These are phyloP conservation scores for Annulohypoxylon nitens DNA, from an alignment of 495 filamentous ascomycete genomes.

Conservation along the genomic window DNA sequence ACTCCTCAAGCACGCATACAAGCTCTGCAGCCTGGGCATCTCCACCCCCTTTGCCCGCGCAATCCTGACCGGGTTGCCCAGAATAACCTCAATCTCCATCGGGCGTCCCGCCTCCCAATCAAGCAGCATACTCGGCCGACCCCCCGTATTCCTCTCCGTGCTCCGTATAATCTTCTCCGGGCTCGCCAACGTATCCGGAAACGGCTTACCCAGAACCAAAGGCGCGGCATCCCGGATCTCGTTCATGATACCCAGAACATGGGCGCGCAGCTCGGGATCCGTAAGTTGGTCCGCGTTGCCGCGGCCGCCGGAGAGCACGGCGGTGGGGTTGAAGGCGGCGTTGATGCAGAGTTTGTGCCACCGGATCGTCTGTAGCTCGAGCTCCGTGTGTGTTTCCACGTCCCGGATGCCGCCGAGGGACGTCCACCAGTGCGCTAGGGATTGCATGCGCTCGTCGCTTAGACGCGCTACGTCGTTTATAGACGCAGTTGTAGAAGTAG, in stretches of 20 bases:
- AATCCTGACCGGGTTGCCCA: conserved; percentile 70
- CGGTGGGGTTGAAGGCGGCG: conserved; percentile 72
- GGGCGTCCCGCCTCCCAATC: conserved; percentile 69
- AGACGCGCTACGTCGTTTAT: conserved; percentile 50
- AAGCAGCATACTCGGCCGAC: conserved; percentile 70
- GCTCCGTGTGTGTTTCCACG: conserved; percentile 62
- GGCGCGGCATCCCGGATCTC: conserved; percentile 69
- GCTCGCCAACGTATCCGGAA: conserved; percentile 61
- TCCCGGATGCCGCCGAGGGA: conserved; percentile 65
- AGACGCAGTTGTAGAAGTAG: conserved; percentile 40
- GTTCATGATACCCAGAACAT: conserved; percentile 67
- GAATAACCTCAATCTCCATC: conserved; percentile 72
- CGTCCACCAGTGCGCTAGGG: conserved; percentile 56
- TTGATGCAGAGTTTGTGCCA: conserved; percentile 78
- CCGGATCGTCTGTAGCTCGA: conserved; percentile 67
- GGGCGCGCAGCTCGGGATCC: conserved; percentile 63
- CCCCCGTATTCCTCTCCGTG: conserved; percentile 67
- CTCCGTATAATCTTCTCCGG: conserved; percentile 68
- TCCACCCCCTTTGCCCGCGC: conserved; percentile 65
- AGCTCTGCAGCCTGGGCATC: conserved; percentile 64
- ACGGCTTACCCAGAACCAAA: conserved; percentile 60
- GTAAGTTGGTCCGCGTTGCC: conserved; percentile 68
- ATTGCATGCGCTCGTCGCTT: conserved; percentile 44
- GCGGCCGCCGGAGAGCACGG: conserved; percentile 67
- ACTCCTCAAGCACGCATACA: conserved; percentile 66